phyloP scores from a whole-genome alignment of 2,329 filamentous ascomycete genomes.

The Colletotrichum tropicicola region DNA sequence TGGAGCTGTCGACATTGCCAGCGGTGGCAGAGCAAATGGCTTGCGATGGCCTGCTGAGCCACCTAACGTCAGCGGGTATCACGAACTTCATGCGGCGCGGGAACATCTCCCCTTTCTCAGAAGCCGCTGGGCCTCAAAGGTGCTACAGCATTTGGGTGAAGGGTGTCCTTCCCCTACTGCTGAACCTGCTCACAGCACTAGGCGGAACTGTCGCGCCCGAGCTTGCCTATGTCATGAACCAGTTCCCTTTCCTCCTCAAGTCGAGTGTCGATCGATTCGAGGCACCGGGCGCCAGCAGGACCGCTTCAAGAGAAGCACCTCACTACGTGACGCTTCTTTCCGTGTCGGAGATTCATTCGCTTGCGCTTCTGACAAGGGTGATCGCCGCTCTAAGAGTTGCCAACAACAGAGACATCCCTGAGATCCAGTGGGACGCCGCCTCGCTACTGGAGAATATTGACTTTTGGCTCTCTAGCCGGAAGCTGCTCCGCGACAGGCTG shows the following conservation, averaged over 20 bases:
- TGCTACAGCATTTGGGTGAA: conserved; percentile 92
- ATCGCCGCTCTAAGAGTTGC: conserved; percentile 71
- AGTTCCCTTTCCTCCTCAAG: conserved; percentile 82
- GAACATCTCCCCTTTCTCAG: conserved; percentile 81
- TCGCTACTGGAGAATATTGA: conserved; percentile 84
- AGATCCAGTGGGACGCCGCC: conserved; percentile 78
- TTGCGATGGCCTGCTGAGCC: conserved; percentile 82
- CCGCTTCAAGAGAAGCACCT: conserved; percentile 55
- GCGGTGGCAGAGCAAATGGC: conserved; percentile 89
- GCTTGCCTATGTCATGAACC: conserved; percentile 86
- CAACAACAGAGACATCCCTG: conserved; percentile 77
- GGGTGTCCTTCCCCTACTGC: conserved; percentile 84
- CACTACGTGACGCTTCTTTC: conserved; percentile 78
- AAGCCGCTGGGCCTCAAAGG: conserved; percentile 71
- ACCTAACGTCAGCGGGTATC: conserved; percentile 81
- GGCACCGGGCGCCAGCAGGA: conserved; percentile 63
- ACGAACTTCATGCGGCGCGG: conserved; percentile 78
- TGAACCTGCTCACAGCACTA: conserved; percentile 87
- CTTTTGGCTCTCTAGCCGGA: conserved; percentile 77
- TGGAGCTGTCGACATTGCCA: conserved; percentile 85
- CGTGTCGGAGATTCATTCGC: conserved; percentile 80
- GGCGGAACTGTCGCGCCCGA: conserved; percentile 85
- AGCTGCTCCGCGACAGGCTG: conserved; percentile 76
- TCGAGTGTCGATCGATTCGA: conserved; percentile 79
- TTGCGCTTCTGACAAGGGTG: conserved; percentile 79